Evolutionary conservation across 306 rosid genomes (phyloP).

Genomic region (Urtica urens): DNA sequence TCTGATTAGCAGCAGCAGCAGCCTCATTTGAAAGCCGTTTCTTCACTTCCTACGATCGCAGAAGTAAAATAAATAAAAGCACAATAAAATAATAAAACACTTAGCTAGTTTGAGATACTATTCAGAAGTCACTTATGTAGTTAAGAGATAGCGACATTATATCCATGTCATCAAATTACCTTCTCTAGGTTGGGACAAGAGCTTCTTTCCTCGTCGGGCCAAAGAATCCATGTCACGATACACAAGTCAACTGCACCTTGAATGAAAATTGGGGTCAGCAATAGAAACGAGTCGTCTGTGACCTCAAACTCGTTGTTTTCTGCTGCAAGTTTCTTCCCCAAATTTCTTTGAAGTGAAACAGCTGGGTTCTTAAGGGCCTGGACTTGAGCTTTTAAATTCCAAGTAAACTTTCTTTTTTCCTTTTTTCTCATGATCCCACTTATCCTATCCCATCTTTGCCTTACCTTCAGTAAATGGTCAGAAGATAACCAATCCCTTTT

Average conservation of each 20-base stretch:
- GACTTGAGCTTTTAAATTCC: conserved; percentile 88
- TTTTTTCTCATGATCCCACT: conserved; percentile 47
- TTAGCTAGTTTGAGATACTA: no score
- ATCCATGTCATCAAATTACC: conserved; percentile 35
- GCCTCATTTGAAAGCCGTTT: conserved; percentile 71
- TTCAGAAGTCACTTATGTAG: neutral
- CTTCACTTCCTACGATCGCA: conserved; percentile 62
- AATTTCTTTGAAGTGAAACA: conserved; percentile 62
- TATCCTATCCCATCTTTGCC: conserved; percentile 63
- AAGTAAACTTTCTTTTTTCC: conserved; percentile 55
- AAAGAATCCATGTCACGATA: conserved; percentile 78
- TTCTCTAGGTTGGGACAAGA: conserved; percentile 80
- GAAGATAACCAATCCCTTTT: conserved; percentile 31
- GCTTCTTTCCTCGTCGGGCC: conserved; percentile 98
- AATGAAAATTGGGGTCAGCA: conserved; percentile 45
- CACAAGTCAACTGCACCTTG: conserved; percentile 64
- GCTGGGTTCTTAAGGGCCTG: conserved; percentile 72
- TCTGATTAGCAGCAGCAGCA: conserved; percentile 64
- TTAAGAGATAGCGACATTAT: no score
- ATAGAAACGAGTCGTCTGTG: conserved; percentile 43
- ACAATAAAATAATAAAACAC: conserved; percentile 9
- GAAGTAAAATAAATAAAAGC: conserved; percentile 8
- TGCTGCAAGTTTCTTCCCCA: conserved; percentile 35
- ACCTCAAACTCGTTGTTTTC: conserved; percentile 40
- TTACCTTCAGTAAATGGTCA: conserved; percentile 37